Conservation (phyloP, 805 yeast genomes). For the Pichia nakasei region DNA sequence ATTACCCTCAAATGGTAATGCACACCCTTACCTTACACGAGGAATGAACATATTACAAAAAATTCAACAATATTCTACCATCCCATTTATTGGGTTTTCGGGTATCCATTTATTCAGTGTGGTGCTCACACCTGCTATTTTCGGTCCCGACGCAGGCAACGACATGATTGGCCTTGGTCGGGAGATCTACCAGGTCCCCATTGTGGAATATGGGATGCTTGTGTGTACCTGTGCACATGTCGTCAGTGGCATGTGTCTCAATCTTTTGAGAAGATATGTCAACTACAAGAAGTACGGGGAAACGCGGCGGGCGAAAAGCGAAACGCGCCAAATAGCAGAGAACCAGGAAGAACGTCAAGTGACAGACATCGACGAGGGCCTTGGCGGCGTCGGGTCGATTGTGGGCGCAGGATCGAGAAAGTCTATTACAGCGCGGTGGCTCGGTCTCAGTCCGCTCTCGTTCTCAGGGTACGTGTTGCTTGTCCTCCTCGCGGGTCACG, state of each 20-base stretch:
- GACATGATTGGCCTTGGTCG: conserved; percentile 54
- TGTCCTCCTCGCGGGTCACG: conserved; percentile 39
- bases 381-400: conserved; percentile 53
- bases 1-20: conserved; percentile 2
- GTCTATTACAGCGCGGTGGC: conserved; percentile 33
- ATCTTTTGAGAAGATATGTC: conserved; percentile 30
- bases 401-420: conserved; percentile 47
- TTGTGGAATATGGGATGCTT: conserved; percentile 40
- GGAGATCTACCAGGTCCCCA: conserved; percentile 48
- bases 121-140: conserved; percentile 40
- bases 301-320: conserved; percentile 2
- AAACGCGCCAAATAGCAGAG: not conserved
- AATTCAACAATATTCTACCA: conserved; percentile 53
- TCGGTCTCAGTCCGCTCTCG: conserved; percentile 49
- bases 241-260: conserved; percentile 39
- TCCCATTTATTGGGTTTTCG: conserved; percentile 46
- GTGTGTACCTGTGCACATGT: conserved; percentile 44
- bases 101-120: conserved; percentile 51
- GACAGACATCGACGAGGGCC: conserved; percentile 38
- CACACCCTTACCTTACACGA: conserved; percentile 7
- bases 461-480: conserved; percentile 51
- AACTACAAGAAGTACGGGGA: conserved; percentile 22
- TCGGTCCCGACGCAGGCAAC: conserved; percentile 37
- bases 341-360: conserved; percentile 15
- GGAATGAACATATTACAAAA: conserved; percentile 1